Percentiles rank a stretch among this genome's conserved stretches.
Conservation (phyloP, 2,329 filamentous ascomycete genomes). For the Ophiognomonia clavigignenti-juglandacearum region DNA sequence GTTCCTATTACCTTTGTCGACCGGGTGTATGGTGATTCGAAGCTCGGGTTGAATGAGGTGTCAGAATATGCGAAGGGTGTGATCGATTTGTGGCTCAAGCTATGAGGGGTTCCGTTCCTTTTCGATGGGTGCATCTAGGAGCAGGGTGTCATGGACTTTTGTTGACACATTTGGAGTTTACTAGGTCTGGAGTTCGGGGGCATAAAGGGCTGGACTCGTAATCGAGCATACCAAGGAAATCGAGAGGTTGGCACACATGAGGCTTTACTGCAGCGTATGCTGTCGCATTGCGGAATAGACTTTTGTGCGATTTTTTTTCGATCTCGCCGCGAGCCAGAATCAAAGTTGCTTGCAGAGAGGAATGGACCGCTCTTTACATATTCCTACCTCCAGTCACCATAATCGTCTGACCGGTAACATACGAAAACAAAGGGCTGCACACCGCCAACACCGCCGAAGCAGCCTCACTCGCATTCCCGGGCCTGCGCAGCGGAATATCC, state of each 20-base stretch:
- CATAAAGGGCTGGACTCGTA: constrained; percentile 5
- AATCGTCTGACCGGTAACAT: constrained; percentile 83
- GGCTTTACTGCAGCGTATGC: no score
- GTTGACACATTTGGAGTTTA: constrained; percentile 20
- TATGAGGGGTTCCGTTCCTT: constrained; percentile 44
- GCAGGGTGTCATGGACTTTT: neutral
- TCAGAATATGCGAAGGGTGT: constrained; percentile 92
- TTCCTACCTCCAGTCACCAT: constrained; percentile 75
- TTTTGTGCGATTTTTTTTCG: no score
- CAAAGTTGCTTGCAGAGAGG: neutral
- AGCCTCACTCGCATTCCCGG: constrained; percentile 75
- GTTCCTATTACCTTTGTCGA: constrained; percentile 97
- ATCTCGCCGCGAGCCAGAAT: neutral
- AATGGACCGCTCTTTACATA: constrained; percentile 34
- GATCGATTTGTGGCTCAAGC: constrained; percentile 70
- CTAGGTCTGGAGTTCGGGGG: constrained; percentile 16
- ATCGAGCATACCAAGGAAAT: no score
- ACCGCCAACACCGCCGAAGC: constrained; percentile 73
- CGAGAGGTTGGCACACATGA: no score
- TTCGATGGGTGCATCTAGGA: neutral
- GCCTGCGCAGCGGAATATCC: constrained; percentile 75
- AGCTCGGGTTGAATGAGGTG: constrained; percentile 92
- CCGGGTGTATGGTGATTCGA: constrained; percentile 76
- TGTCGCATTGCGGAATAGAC: no score
- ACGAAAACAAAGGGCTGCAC: constrained; percentile 76